Evolutionary conservation across 129 eudicot genomes (phyloP), one percentile per base, ranked within the genome.

Genomic region (Mikania micrantha): DNA sequence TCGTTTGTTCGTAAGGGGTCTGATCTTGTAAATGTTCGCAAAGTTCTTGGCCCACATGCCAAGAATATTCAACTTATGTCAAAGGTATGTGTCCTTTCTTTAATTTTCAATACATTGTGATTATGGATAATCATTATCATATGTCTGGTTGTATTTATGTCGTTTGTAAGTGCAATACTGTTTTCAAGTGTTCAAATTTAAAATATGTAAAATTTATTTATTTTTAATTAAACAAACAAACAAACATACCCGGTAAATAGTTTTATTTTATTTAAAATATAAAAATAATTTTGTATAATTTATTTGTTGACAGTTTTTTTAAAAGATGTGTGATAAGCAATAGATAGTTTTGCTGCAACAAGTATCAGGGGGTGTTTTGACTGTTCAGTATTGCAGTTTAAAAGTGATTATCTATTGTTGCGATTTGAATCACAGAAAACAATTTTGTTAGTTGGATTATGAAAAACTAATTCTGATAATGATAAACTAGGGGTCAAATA

Each of bases 1-100:
- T 87, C 90, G 1, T 87, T 87, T 60, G 95, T 87, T 29, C 82
- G 95, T 3, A 87, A 87, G 74, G 95, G 95, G 32, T 87, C 90
- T 10, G 95, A 87, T 72, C 90, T 84, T 74, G 95, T 87, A 2
- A 81, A 84, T 42, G 95, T 87, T 20, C 87, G 90, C 21, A 84
- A 72, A 75, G 90, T 87, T 64, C 88, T 87, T 20, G 95, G 95
- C 11, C 75, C 85, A 12, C 90, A 87, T 59, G 88, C 90, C 58
- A 87, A 84, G 45, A 72, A 76, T 70, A 87, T 87, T 50, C 85
- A 79, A 57, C 50, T 87, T 66, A 87, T 84, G 95, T 87, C 95
- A 67, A 87, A 87, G 85, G 95, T 83, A 72, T 9, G 73, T 50
- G 13, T 36, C 67, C 3, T n/a, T 40, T 50, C 44, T 27, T 61